Percentiles rank a stretch among this genome's conserved stretches.
These are phyloP conservation scores for Croton setiger DNA, from an alignment of 441 rosid genomes.

Conservation along the genomic window DNA sequence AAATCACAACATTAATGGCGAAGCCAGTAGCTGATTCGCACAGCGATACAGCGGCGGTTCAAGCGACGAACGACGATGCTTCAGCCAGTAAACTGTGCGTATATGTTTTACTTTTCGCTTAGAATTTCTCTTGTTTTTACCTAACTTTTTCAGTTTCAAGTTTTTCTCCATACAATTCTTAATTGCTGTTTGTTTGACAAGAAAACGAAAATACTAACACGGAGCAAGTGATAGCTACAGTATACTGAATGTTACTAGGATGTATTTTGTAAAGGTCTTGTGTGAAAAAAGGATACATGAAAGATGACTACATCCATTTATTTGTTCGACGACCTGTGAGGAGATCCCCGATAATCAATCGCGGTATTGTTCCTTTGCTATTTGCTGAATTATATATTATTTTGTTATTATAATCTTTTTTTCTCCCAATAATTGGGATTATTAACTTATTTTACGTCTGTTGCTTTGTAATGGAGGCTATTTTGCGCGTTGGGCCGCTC, in stretches of 20 bases:
- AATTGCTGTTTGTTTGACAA: constrained; percentile 11
- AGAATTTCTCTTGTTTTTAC: not conserved
- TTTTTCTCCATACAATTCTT: not conserved
- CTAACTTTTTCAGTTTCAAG: not conserved
- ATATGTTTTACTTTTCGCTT: not conserved
- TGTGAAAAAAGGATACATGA: constrained; percentile 81
- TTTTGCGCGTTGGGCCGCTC: constrained; percentile 96
- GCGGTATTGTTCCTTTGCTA: constrained; percentile 48
- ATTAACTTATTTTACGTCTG: constrained; percentile 13
- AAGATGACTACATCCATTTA: constrained; percentile 76
- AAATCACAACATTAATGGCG: constrained; percentile 25
- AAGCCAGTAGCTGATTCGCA: constrained; percentile 40
- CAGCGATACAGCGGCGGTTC: constrained; percentile 81
- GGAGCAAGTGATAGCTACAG: not conserved
- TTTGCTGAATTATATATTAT: not conserved
- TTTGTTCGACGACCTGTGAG: constrained; percentile 86
- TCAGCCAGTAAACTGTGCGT: constrained; percentile 89
- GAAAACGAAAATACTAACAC: constrained; percentile 5
- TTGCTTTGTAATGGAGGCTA: constrained; percentile 49
- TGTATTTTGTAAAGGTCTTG: constrained; percentile 60
- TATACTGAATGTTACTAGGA: not conserved
- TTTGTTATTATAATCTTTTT: not conserved
- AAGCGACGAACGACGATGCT: constrained; percentile 96
- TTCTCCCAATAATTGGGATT: not conserved
- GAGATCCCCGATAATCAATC: constrained; percentile 91